Percentiles rank a stretch among this genome's conserved stretches.
phyloP scores from a whole-genome alignment of 768 basidiomycete species.

The Suillus brevipes region DNA sequence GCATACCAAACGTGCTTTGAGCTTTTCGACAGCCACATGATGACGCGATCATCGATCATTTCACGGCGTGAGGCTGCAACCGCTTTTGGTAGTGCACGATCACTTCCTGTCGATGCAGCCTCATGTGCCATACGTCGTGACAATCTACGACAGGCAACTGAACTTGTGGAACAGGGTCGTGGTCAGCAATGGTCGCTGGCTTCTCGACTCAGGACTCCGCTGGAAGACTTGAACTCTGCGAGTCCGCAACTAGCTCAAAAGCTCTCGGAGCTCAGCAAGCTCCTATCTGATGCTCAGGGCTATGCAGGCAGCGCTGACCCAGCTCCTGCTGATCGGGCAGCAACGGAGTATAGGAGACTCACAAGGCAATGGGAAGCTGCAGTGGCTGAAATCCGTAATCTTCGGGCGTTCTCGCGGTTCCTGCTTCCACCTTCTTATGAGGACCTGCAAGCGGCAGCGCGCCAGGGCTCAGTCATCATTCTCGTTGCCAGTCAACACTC shows the following conservation, averaged over 20 bases:
- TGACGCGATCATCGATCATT: not conserved
- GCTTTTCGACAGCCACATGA: not conserved
- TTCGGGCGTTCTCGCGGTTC: not conserved
- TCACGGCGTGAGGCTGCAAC: not conserved
- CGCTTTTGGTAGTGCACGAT: accelerated
- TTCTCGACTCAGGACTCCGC: conserved; percentile 22
- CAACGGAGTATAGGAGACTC: not conserved
- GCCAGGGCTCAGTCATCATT: not conserved
- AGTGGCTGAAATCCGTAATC: not conserved
- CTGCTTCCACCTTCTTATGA: not conserved
- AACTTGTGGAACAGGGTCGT: conserved; percentile 24
- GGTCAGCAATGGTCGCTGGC: conserved; percentile 30
- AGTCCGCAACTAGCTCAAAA: not conserved
- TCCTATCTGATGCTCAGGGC: not conserved
- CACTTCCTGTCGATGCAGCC: not conserved
- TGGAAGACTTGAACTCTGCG: conserved; percentile 19
- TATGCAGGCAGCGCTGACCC: not conserved
- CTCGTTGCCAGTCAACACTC: not conserved
- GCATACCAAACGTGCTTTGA: not conserved
- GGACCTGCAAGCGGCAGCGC: not conserved
- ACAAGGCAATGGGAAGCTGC: not conserved
- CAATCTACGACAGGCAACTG: conserved; percentile 17
- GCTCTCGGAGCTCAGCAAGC: not conserved
- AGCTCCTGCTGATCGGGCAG: not conserved
- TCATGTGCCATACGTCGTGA: conserved; percentile 16